A percentile compares a stretch with the other conserved stretches of the same genome.
phyloP scores from a whole-genome alignment of 2,329 filamentous ascomycete species.

The Talaromyces sp. region DNA sequence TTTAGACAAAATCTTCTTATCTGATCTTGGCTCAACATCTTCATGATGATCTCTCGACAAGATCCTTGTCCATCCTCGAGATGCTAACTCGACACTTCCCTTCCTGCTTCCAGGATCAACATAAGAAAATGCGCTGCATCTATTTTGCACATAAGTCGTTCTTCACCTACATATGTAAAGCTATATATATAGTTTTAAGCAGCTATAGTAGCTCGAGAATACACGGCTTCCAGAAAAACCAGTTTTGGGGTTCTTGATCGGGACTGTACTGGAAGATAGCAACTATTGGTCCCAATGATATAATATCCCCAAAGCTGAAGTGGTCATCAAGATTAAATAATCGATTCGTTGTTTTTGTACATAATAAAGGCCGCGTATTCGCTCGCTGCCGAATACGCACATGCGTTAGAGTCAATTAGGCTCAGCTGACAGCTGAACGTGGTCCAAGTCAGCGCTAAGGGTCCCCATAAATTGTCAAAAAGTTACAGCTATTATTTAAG shows the following conservation, averaged over 20 bases:
- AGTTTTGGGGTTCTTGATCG: neutral
- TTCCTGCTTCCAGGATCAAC: neutral
- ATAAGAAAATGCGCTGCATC: neutral
- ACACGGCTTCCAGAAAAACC: neutral
- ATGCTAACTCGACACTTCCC: neutral
- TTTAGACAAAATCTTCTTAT: neutral
- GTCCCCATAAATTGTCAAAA: neutral
- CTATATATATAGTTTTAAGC: neutral
- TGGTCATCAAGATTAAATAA: too few relatives aligned
- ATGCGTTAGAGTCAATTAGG: neutral
- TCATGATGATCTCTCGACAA: neutral
- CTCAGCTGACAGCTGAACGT: neutral
- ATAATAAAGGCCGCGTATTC: neutral
- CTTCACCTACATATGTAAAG: neutral
- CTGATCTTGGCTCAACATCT: neutral
- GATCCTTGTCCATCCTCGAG: neutral
- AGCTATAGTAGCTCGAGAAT: neutral
- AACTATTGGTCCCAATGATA: neutral
- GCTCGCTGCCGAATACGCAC: constrained; percentile 5
- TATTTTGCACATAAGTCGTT: too few relatives aligned
- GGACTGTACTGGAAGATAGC: too few relatives aligned
- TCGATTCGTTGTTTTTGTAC: neutral
- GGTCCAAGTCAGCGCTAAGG: neutral
- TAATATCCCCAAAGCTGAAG: too few relatives aligned
- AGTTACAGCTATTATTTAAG: neutral